Evolutionary conservation across 2,329 filamentous ascomycete genomes (phyloP).

Genomic region (Colletotrichum gloeosporioides): DNA sequence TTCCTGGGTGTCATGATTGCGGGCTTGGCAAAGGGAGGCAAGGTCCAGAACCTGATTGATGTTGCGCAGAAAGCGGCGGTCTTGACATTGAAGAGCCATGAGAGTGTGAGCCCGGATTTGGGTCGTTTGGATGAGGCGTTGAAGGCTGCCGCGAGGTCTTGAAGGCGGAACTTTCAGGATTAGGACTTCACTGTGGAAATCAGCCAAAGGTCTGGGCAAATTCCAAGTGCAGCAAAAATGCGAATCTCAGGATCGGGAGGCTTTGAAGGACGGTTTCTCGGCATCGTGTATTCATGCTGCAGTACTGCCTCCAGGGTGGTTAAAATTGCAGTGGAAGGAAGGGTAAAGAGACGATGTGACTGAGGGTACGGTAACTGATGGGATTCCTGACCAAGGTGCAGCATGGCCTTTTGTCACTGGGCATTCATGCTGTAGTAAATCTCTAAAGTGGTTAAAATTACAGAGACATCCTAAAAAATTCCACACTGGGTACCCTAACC

Average conservation of each 20-base stretch:
- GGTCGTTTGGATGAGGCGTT: conserved; percentile 49
- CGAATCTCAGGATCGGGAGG: too few species aligned
- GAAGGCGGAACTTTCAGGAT: too few species aligned
- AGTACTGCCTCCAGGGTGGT: not conserved
- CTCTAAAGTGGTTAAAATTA: not conserved
- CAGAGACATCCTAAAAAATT: not conserved
- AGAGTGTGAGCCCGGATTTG: conserved; percentile 72
- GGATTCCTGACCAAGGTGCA: too few species aligned
- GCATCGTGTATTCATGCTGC: not conserved
- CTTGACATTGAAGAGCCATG: conserved; percentile 75
- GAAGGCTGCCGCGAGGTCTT: conserved; percentile 24
- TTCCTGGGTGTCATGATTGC: conserved; percentile 87
- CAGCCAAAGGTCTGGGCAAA: too few species aligned
- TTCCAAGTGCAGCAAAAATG: too few species aligned
- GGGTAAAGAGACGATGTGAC: too few species aligned
- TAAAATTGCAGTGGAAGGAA: not conserved
- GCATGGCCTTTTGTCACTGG: too few species aligned
- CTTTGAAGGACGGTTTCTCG: too few species aligned
- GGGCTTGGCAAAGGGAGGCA: conserved; percentile 68
- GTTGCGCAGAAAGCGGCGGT: conserved; percentile 84
- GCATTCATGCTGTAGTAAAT: too few species aligned
- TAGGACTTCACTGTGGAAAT: too few species aligned
- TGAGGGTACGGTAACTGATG: not conserved
- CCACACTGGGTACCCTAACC: too few species aligned
- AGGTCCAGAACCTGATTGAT: conserved; percentile 68